Evolutionary conservation across 805 yeast genomes (phyloP).

Genomic region (Suhomyces canberraensis): DNA sequence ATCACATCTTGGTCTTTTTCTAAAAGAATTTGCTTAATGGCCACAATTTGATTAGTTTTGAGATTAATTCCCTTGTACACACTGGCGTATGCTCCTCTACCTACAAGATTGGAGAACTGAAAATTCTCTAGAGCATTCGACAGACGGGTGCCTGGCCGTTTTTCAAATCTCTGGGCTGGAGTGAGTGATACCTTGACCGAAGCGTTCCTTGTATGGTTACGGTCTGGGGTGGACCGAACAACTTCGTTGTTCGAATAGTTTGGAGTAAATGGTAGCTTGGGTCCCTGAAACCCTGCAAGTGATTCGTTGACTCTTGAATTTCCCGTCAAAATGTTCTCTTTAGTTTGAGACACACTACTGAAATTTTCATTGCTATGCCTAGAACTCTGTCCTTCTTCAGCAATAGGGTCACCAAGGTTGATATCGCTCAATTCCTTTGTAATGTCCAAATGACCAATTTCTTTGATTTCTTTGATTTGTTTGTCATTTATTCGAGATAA

Average conservation of each 20-base stretch:
- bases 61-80: constrained; percentile 75
- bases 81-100: constrained; percentile 88
- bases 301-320: too few relatives aligned
- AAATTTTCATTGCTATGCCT: neutral
- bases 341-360: neutral
- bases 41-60: constrained; percentile 65
- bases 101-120: constrained; percentile 61
- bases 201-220: constrained; percentile 19
- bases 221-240: constrained; percentile 1
- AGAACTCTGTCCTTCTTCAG: too few relatives aligned
- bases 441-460: too few relatives aligned
- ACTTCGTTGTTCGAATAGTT: neutral
- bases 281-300: too few relatives aligned
- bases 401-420: too few relatives aligned
- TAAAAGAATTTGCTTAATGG: constrained; percentile 74
- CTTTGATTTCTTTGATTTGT: too few relatives aligned
- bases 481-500: too few relatives aligned
- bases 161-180: constrained; percentile 52
- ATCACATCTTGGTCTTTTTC: constrained; percentile 44
- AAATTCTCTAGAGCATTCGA: constrained; percentile 46
- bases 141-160: constrained; percentile 36
- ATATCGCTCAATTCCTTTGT: too few relatives aligned
- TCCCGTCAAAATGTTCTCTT: neutral
- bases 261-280: neutral
- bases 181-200: constrained; percentile 43